Percentiles rank a stretch among this genome's conserved stretches.
Conservation (phyloP, 1,139 yeast species). For the Lodderomyces orthopsilosis region DNA sequence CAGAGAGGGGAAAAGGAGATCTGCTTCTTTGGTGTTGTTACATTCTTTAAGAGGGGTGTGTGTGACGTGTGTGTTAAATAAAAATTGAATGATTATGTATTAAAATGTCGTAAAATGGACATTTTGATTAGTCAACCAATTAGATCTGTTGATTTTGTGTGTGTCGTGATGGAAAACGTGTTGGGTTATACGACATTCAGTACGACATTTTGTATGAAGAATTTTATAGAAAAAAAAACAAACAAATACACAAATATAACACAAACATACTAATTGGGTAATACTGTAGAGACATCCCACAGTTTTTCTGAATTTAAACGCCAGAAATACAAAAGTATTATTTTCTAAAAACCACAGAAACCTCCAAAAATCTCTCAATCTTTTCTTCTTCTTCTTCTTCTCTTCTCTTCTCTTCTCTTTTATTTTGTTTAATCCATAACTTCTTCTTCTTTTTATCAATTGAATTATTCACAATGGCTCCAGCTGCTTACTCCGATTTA, state of each 20-base stretch:
- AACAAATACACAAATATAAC: neutral
- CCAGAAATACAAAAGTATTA: neutral
- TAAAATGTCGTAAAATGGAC: neutral
- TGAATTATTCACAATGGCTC: constrained; percentile 35
- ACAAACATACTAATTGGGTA: neutral
- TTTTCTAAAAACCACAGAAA: neutral
- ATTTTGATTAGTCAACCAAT: neutral
- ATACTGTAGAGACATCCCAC: neutral
- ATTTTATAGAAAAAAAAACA: neutral
- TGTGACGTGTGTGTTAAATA: neutral
- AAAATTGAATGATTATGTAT: neutral
- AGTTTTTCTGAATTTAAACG: constrained; percentile 2
- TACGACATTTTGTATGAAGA: neutral
- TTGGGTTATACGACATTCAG: neutral
- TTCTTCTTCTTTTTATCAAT: constrained; percentile 5
- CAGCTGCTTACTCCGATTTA: constrained; percentile 84
- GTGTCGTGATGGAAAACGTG: neutral
- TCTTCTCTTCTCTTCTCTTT: neutral
- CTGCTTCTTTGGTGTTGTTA: no score
- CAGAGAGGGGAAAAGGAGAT: neutral
- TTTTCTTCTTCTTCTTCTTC: constrained; percentile 3
- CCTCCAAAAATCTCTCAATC: constrained; percentile 1
- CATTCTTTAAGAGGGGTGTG: no score
- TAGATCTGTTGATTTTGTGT: neutral
- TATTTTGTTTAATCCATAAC: neutral